phyloP scores from a whole-genome alignment of 2,329 filamentous ascomycete species.

The Aspergillus pseudotamarii region DNA sequence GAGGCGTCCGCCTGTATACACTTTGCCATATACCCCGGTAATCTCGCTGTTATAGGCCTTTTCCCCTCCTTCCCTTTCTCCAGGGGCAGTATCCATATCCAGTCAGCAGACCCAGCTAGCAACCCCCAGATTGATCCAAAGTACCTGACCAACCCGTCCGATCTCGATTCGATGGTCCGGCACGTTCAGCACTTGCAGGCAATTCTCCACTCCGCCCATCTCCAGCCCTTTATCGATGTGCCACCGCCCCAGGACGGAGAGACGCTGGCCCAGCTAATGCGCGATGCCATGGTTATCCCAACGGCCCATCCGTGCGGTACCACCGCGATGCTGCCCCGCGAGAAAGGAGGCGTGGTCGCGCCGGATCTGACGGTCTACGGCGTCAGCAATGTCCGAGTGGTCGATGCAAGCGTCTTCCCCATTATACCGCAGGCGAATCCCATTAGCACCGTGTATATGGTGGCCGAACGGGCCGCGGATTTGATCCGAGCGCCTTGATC shows the following conservation, averaged over 20 bases:
- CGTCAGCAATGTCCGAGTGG: conserved; percentile 11
- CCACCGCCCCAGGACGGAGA: neutral
- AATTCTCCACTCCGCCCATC: conserved; percentile 6
- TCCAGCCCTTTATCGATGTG: neutral
- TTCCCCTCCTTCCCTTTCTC: conserved; percentile 35
- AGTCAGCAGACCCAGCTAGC: conserved; percentile 33
- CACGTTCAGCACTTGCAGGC: conserved; percentile 27
- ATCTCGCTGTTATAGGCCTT: neutral
- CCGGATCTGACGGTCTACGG: conserved; percentile 11
- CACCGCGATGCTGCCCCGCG: conserved; percentile 9
- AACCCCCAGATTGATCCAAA: conserved; percentile 49
- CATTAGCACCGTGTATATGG: neutral
- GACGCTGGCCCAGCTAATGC: neutral
- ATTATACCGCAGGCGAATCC: neutral
- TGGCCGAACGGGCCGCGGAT: neutral
- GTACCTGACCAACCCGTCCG: conserved; percentile 45
- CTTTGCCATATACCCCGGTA: conserved; percentile 15
- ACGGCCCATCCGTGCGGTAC: conserved; percentile 12
- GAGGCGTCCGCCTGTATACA: conserved; percentile 14
- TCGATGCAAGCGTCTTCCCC: conserved; percentile 10
- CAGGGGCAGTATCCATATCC: conserved; percentile 34
- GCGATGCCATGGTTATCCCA: neutral
- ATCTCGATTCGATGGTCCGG: conserved; percentile 43
- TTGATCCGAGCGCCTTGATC: neutral
- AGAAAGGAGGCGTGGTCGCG: conserved; percentile 13